Evolutionary conservation across 306 rosid species (phyloP).

Genomic region (Prosopis cineraria): DNA sequence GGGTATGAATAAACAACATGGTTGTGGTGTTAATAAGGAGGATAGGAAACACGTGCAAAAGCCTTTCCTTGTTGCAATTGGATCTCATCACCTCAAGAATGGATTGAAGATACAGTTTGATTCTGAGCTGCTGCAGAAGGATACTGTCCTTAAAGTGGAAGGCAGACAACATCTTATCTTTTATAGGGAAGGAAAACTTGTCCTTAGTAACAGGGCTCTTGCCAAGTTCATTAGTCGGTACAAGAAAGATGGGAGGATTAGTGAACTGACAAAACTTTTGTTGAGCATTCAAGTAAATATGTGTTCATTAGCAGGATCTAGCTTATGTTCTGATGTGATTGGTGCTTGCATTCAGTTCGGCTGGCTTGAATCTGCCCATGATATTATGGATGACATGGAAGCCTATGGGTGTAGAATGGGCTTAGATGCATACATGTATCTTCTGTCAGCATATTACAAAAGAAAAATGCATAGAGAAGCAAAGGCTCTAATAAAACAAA

Average conservation of each 20-base stretch:
- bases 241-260: constrained; percentile 51
- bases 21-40: constrained; percentile 38
- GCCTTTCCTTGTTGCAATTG: constrained; percentile 63
- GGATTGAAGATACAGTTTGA: constrained; percentile 61
- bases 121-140: constrained; percentile 69
- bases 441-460: constrained; percentile 63
- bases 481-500: constrained; percentile 64
- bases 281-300: constrained; percentile 49
- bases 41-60: constrained; percentile 38
- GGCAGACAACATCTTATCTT: constrained; percentile 57
- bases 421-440: constrained; percentile 41
- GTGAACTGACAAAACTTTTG: constrained; percentile 69
- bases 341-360: constrained; percentile 73
- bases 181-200: constrained; percentile 66
- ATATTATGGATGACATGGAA: constrained; percentile 78
- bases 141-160: constrained; percentile 68
- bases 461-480: constrained; percentile 69
- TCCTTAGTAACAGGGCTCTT: constrained; percentile 59
- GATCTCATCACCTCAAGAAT: constrained; percentile 62
- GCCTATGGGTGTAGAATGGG: constrained; percentile 51
- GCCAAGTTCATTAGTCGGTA: constrained; percentile 61
- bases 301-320: constrained; percentile 52
- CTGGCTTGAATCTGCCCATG: constrained; percentile 91
- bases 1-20: constrained; percentile 53
- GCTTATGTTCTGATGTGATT: constrained; percentile 61